Conservation (phyloP, 257 asterid genomes). For the Hygrophila difformis region DNA sequence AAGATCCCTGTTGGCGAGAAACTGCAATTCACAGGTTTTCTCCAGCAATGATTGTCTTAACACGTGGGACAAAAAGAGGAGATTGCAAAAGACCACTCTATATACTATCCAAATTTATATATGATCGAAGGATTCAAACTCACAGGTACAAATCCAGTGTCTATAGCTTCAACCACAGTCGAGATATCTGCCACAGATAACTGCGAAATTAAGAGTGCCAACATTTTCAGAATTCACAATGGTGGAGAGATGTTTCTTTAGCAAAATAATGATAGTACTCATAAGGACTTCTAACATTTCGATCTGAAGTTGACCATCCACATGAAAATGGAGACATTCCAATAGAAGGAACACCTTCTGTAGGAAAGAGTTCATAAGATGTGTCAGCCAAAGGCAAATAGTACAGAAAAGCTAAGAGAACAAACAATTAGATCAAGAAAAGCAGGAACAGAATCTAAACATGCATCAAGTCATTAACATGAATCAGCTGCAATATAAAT, state of each 20-base stretch:
- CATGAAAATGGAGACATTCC: conserved; percentile 97
- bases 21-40: not conserved
- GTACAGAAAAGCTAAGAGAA: conserved; percentile 2
- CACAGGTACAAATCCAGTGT: conserved; percentile 84
- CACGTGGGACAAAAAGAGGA: no score
- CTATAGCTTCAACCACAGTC: conserved; percentile 47
- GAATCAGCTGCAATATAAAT: not conserved
- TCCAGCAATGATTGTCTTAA: no score
- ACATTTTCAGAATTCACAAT: not conserved
- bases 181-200: conserved; percentile 57
- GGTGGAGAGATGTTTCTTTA: not conserved
- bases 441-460: conserved; percentile 6
- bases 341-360: conserved; percentile 94
- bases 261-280: conserved; percentile 14
- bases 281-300: conserved; percentile 64
- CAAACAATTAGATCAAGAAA: conserved; percentile 1
- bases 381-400: conserved; percentile 20
- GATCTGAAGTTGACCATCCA: conserved; percentile 84
- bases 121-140: conserved; percentile 25
- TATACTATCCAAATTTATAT: not conserved
- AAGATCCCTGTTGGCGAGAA: not conserved
- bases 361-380: conserved; percentile 15
- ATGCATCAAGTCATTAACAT: not conserved
- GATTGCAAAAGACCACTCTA: not conserved
- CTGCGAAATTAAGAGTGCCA: conserved; percentile 28